Conservation (phyloP, 768 basidiomycete species). For the Rhodocollybia butyracea region DNA sequence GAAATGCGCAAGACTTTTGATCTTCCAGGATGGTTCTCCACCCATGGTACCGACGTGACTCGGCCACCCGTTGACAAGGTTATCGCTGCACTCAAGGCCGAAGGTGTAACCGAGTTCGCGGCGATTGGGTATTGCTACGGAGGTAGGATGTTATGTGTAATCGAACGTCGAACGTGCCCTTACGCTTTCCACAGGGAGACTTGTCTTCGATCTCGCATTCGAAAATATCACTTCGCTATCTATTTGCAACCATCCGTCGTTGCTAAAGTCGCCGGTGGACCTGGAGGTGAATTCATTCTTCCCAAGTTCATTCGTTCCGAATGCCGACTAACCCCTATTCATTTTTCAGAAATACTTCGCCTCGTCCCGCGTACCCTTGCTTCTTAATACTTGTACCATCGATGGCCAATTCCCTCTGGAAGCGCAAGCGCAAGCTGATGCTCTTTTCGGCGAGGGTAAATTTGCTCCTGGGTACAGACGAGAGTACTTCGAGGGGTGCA, state of each 20-base stretch:
- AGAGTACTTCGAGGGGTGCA: slow-evolving; percentile 28
- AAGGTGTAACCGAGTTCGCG: slow-evolving; percentile 56
- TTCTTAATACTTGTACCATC: slow-evolving; percentile 62
- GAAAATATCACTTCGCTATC: slow-evolving; percentile 46
- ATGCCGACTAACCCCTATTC: not conserved
- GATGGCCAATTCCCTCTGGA: slow-evolving; percentile 31
- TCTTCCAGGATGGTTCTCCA: not conserved
- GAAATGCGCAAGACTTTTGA: not conserved
- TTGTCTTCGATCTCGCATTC: slow-evolving; percentile 60
- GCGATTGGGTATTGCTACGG: slow-evolving; percentile 72
- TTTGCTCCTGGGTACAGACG: slow-evolving; percentile 33
- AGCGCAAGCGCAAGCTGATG: slow-evolving; percentile 32
- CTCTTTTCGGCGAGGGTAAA: slow-evolving; percentile 33
- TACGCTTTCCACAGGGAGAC: slow-evolving; percentile 35
- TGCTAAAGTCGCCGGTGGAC: slow-evolving; percentile 54
- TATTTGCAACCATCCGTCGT: slow-evolving; percentile 58
- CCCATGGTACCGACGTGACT: slow-evolving; percentile 35
- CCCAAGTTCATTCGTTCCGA: not conserved
- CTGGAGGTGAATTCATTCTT: slow-evolving; percentile 42
- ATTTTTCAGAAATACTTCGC: slow-evolving; percentile 41
- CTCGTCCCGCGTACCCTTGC: slow-evolving; percentile 48
- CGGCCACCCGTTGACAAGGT: slow-evolving; percentile 55
- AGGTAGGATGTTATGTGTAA: slow-evolving; percentile 30
- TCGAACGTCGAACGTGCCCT: not conserved
- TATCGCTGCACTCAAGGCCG: slow-evolving; percentile 49